A percentile compares a stretch with the other conserved stretches of the same genome.
These are phyloP conservation scores for Cryptosporidium ubiquitum DNA, from an alignment of 169 alveolate species.

Conservation along the genomic window DNA sequence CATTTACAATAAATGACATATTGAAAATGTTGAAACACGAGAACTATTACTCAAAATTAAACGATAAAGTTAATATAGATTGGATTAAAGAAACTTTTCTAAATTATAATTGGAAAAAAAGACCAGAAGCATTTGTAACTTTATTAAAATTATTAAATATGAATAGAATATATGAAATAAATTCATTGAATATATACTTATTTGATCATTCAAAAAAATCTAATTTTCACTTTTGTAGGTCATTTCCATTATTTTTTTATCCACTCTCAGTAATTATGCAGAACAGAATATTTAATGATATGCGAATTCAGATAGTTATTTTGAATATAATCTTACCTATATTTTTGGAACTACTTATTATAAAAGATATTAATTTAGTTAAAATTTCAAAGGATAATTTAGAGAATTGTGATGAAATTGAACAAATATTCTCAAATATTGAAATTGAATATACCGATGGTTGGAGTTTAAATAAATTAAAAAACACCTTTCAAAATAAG, in stretches of 20 bases:
- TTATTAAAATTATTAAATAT: slow-evolving; percentile 6
- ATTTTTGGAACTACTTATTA: slow-evolving; percentile 30
- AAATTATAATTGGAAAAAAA: neutral
- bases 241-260: slow-evolving; percentile 49
- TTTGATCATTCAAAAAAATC: neutral
- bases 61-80: neutral
- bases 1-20: slow-evolving; percentile 44
- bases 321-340: slow-evolving; percentile 20
- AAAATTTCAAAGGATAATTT: neutral
- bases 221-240: neutral
- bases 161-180: neutral
- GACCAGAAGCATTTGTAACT: neutral
- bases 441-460: neutral
- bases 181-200: neutral
- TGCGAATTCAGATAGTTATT: slow-evolving; percentile 19
- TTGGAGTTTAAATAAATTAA: slow-evolving; percentile 17
- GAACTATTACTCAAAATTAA: neutral
- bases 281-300: slow-evolving; percentile 10
- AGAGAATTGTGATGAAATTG: neutral
- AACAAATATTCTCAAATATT: slow-evolving; percentile 13
- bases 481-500: neutral
- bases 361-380: neutral
- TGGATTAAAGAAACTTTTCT: slow-evolving; percentile 18
- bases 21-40: neutral
- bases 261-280: slow-evolving; percentile 58